Evolutionary conservation across 345 rosid genomes (phyloP).

Genomic region (Rubroshorea leprosula): DNA sequence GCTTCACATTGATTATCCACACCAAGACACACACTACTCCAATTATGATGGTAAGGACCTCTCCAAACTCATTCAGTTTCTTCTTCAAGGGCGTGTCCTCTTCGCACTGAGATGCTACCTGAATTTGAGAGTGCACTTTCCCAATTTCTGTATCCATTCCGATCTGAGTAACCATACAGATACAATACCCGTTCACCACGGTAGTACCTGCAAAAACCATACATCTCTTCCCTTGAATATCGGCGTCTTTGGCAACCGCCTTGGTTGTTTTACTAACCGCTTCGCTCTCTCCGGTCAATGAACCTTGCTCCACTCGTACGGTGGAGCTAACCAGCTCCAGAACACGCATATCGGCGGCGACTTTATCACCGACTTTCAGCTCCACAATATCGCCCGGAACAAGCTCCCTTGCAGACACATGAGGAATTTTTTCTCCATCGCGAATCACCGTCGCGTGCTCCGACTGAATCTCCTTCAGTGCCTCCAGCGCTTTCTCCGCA

Average conservation of each 20-base stretch:
- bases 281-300: conserved; percentile 68
- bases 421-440: conserved; percentile 34
- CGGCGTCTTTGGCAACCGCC: conserved; percentile 33
- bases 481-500: conserved; percentile 72
- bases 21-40: conserved; percentile 51
- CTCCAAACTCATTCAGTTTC: conserved; percentile 65
- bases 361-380: conserved; percentile 64
- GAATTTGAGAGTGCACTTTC: conserved; percentile 59
- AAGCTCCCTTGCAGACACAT: conserved; percentile 47
- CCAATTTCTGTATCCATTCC: conserved; percentile 74
- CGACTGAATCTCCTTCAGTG: conserved; percentile 63
- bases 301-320: conserved; percentile 55
- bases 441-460: conserved; percentile 56
- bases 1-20: conserved; percentile 66
- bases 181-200: conserved; percentile 57
- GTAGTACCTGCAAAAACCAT: conserved; percentile 70
- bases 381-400: conserved; percentile 64
- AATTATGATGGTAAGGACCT: conserved; percentile 45
- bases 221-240: conserved; percentile 60
- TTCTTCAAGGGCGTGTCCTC: conserved; percentile 69
- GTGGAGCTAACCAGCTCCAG: conserved; percentile 57
- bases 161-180: conserved; percentile 50
- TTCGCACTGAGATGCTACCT: conserved; percentile 46
- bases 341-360: conserved; percentile 69
- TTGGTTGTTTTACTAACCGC: conserved; percentile 53